Base-by-base conservation (phyloP, 805 yeast species). In the Nakazawaea anatomiae region DNA sequence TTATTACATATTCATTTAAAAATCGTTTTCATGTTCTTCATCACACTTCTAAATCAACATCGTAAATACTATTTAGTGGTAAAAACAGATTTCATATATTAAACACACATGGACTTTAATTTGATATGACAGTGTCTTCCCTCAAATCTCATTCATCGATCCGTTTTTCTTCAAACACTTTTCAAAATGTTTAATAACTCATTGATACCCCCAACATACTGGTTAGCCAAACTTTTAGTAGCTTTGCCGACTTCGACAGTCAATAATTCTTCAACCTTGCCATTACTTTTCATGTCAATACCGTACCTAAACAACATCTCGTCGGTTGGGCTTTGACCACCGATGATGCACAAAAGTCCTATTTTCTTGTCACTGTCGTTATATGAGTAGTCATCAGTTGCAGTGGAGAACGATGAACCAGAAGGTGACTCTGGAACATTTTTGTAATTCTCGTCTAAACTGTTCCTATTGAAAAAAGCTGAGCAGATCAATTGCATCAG, bases 311-410 rank as follows among this genome's bases (percentile, higher is more conserved):
- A 84, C 28, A 80, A 65, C 14, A 86, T 82, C 57, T 87, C 94
- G 60, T 85, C 85, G n/a, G 82, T 72, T 0, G 85, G 80, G 7
- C 85, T 77, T 3, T 81, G 73, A 1, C 87, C 84, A 32, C 92
- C 92, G 46, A 84, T 79, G 42, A 80, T 70, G 55, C 83, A 73
- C 12, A 82, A 61, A 48, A 80, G 70, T 27, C 73, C 75, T 36
- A 77, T 57, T 18, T 18, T 18, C 31, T 48, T 39, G 36, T 46
- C 46, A 44, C 36, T 50, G 29, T 54, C 46, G 32, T 14, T 32
- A 10, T 11, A 42, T 1, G n/a, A 30, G 41, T 34, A 39, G 14
- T 52, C 57, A 36, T 44, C 57, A 46, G 48, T 55, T 12, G n/a
- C 40, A 11, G 18, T 1, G 3, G 40, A 38, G 8, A 53, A 25